Conservation (phyloP, 148 eudicot species). For the Rhododendron ovatum region DNA sequence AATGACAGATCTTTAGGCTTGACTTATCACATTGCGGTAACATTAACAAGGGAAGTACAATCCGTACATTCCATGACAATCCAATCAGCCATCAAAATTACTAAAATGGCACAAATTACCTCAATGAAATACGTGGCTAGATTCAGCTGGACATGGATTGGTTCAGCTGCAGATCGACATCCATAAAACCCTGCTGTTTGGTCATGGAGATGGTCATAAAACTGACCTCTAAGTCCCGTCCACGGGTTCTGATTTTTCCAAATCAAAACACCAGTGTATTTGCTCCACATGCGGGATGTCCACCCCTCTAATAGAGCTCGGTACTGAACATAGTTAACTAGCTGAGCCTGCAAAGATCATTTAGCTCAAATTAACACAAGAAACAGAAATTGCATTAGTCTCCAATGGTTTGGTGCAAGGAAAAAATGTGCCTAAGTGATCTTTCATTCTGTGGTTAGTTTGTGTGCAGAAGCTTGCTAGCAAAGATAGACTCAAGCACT, state of each 20-base stretch:
- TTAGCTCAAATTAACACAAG: slow-evolving; percentile 9
- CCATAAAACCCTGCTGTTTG: slow-evolving; percentile 98
- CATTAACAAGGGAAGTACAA: slow-evolving; percentile 7
- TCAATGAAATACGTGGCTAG: slow-evolving; percentile 70
- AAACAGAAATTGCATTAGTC: slow-evolving; percentile 4
- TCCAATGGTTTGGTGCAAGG: neutral
- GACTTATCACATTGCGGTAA: neutral
- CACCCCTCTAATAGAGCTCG: slow-evolving; percentile 94
- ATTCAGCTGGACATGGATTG: slow-evolving; percentile 94
- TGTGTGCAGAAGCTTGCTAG: neutral
- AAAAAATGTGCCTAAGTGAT: neutral
- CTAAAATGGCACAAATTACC: slow-evolving; percentile 36
- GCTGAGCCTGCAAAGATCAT: slow-evolving; percentile 65
- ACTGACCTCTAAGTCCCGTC: slow-evolving; percentile 98
- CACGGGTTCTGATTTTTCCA: slow-evolving; percentile 99
- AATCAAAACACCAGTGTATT: slow-evolving; percentile 85
- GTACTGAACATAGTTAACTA: slow-evolving; percentile 89
- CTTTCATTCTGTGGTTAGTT: neutral
- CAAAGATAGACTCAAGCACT: neutral
- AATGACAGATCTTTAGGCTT: neutral
- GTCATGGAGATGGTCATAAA: slow-evolving; percentile 95
- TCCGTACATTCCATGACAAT: neutral
- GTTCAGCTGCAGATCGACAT: slow-evolving; percentile 93
- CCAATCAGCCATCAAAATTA: neutral
- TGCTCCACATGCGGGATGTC: slow-evolving; percentile 97